Conservation (phyloP, 2,329 filamentous ascomycete genomes). For the Cryphonectria japonica region DNA sequence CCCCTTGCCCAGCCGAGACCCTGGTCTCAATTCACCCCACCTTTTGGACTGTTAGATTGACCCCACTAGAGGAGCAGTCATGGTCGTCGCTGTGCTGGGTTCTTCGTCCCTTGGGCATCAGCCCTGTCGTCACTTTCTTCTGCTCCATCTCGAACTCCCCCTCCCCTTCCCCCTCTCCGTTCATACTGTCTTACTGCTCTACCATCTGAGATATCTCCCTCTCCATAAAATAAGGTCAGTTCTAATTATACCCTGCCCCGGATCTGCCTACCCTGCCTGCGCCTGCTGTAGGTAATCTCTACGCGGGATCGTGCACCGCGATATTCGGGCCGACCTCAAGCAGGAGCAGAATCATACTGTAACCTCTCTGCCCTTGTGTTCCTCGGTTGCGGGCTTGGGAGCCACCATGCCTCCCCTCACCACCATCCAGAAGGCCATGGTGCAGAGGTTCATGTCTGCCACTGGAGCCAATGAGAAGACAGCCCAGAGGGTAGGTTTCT, state of each 20-base stretch:
- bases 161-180: background rate
- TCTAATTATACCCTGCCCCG: background rate
- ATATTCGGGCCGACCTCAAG: constrained; percentile 25
- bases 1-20: background rate
- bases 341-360: background rate
- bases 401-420: constrained; percentile 29
- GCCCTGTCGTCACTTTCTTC: constrained; percentile 20
- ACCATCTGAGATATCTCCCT: background rate
- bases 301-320: constrained; percentile 23
- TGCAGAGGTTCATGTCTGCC: constrained; percentile 26
- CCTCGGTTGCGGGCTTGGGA: background rate
- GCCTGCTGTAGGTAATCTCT: constrained; percentile 5
- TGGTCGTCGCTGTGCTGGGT: constrained; percentile 10
- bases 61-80: constrained; percentile 2
- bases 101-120: background rate
- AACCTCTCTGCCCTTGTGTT: background rate
- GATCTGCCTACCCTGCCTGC: constrained; percentile 7
- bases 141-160: constrained; percentile 4
- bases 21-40: constrained; percentile 7
- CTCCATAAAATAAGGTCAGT: background rate
- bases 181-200: background rate
- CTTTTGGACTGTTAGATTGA: constrained; percentile 4
- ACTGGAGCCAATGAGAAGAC: constrained; percentile 30
- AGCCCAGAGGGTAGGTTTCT: constrained; percentile 26
- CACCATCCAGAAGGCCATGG: constrained; percentile 26